phyloP scores from a whole-genome alignment of 2,329 filamentous ascomycete genomes.

The Aspergillus melleus region DNA sequence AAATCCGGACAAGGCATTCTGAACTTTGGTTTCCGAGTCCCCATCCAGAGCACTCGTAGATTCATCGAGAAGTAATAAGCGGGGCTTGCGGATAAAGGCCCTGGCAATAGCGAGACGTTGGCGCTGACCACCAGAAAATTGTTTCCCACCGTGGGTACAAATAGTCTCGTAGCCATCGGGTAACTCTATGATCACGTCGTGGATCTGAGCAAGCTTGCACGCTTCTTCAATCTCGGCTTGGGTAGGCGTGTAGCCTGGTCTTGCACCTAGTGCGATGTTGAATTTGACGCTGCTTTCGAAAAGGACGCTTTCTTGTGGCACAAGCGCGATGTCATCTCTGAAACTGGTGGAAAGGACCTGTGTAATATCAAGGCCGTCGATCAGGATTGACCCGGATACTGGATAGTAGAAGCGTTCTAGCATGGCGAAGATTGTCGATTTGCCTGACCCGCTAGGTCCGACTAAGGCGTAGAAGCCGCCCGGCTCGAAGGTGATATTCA shows the following conservation, averaged over 20 bases:
- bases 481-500: constrained; percentile 54
- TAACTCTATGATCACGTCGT: constrained; percentile 63
- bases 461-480: constrained; percentile 52
- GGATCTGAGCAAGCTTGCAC: constrained; percentile 67
- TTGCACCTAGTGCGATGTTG: constrained; percentile 45
- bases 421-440: constrained; percentile 62
- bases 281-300: constrained; percentile 49
- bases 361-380: constrained; percentile 53
- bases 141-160: constrained; percentile 54
- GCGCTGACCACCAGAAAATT: constrained; percentile 57
- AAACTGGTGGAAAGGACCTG: constrained; percentile 38
- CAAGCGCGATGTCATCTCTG: constrained; percentile 45
- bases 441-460: constrained; percentile 67
- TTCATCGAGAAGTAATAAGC: constrained; percentile 59
- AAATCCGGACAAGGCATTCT: constrained; percentile 36
- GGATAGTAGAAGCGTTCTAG: constrained; percentile 57
- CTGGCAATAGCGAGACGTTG: constrained; percentile 60
- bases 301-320: constrained; percentile 48
- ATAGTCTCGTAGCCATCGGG: constrained; percentile 65
- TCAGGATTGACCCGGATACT: constrained; percentile 49
- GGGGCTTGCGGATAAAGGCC: constrained; percentile 55
- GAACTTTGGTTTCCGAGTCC: constrained; percentile 51
- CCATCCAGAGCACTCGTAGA: constrained; percentile 59
- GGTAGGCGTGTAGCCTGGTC: constrained; percentile 55
- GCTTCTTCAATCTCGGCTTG: constrained; percentile 65